These are phyloP conservation scores for Trichophyton equinum DNA, from an alignment of 2,329 filamentous ascomycete species.

Conservation along the genomic window DNA sequence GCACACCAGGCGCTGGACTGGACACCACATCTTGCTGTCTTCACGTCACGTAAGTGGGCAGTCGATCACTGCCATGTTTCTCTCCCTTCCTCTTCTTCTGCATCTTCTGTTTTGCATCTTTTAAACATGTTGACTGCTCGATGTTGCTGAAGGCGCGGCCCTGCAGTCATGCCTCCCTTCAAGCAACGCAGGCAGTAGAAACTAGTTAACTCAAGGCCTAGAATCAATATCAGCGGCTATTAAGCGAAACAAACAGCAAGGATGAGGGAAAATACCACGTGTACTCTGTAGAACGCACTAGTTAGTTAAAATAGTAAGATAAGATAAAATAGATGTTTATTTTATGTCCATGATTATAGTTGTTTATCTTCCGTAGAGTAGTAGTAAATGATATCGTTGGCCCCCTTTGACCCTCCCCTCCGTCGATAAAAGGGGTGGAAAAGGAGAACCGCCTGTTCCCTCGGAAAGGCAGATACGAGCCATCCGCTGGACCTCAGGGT, in stretches of 20 bases:
- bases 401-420: no score
- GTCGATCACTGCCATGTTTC: neutral
- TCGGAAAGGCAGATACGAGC: neutral
- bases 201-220: neutral
- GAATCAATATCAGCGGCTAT: neutral
- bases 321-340: neutral
- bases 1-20: neutral
- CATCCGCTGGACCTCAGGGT: neutral
- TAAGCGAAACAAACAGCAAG: neutral
- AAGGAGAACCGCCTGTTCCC: neutral
- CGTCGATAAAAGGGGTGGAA: no score
- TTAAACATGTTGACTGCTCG: neutral
- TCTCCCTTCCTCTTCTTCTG: neutral
- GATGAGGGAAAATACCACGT: neutral
- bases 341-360: no score
- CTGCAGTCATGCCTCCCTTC: neutral
- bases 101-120: neutral
- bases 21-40: neutral
- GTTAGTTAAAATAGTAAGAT: neutral
- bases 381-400: no score
- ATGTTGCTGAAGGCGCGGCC: neutral
- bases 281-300: neutral
- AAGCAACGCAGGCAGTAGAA: neutral
- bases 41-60: neutral
- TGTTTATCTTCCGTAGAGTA: no score